Conservation (phyloP, 2,329 filamentous ascomycete species). For the Trichoderma koningiopsis region DNA sequence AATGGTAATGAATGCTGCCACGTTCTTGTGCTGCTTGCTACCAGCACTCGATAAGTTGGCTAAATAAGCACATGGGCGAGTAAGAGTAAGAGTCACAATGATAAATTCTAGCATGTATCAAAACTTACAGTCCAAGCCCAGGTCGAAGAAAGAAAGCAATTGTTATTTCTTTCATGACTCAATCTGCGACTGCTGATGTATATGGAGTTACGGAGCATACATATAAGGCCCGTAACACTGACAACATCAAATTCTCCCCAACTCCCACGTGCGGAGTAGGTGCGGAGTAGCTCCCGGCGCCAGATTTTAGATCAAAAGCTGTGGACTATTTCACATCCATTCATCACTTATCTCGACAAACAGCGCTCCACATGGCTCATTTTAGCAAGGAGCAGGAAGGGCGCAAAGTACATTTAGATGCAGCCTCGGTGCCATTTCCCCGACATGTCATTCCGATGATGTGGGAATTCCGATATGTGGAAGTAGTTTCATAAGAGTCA, state of each 20-base stretch:
- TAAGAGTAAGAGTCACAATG: not conserved
- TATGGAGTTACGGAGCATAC: no score
- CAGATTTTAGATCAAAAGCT: not conserved
- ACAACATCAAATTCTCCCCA: not conserved
- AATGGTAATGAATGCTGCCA: not conserved
- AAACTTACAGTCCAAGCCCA: not conserved
- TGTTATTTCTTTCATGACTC: not conserved
- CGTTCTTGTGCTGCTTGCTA: not conserved
- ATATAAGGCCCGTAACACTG: no score
- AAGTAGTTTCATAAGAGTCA: not conserved
- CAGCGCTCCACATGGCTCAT: not conserved
- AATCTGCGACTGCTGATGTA: not conserved
- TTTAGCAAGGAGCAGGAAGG: not conserved
- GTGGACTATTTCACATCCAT: not conserved
- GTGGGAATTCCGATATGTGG: not conserved
- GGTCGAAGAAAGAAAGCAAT: not conserved
- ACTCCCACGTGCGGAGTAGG: not conserved
- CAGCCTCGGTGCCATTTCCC: no score
- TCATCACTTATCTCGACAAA: not conserved
- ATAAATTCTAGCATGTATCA: not conserved
- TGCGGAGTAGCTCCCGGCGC: not conserved
- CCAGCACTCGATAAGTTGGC: no score
- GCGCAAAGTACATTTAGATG: not conserved
- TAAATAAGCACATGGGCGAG: no score
- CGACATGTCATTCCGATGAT: not conserved